phyloP scores from a whole-genome alignment of 176 grass and related monocot genomes.

The Musa acuminata region DNA sequence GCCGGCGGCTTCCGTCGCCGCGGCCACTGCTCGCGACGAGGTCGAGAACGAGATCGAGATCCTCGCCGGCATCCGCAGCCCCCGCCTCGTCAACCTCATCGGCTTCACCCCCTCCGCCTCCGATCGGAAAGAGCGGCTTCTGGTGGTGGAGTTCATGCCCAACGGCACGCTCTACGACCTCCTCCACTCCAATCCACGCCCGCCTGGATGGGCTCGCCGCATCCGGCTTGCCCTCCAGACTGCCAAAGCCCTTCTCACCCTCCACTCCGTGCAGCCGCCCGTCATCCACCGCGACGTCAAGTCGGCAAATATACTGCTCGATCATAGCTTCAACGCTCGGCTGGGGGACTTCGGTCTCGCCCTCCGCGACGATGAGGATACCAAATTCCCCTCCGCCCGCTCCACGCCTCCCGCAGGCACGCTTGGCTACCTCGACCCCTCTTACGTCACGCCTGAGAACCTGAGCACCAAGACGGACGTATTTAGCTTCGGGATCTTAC shows the following conservation, averaged over 20 bases:
- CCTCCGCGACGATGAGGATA: slow-evolving; percentile 27
- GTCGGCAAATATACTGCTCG: slow-evolving; percentile 67
- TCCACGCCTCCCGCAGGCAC: slow-evolving; percentile 67
- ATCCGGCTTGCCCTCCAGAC: slow-evolving; percentile 76
- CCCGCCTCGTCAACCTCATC: slow-evolving; percentile 85
- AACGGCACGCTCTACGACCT: slow-evolving; percentile 93
- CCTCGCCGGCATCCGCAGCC: slow-evolving; percentile 60
- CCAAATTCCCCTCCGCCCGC: slow-evolving; percentile 10
- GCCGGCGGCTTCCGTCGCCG: background rate
- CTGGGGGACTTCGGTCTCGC: slow-evolving; percentile 94
- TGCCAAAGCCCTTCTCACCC: slow-evolving; percentile 51
- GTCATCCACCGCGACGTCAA: slow-evolving; percentile 80
- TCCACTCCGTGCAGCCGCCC: slow-evolving; percentile 63
- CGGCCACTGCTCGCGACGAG: slow-evolving; percentile 31
- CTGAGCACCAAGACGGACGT: slow-evolving; percentile 99
- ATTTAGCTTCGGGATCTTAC: slow-evolving; percentile 98
- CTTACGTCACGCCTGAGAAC: slow-evolving; percentile 88
- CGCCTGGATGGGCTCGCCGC: slow-evolving; percentile 61
- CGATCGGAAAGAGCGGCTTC: slow-evolving; percentile 13
- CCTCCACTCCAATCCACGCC: slow-evolving; percentile 58
- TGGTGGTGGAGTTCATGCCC: slow-evolving; percentile 97
- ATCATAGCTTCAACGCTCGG: slow-evolving; percentile 67
- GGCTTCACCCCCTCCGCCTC: slow-evolving; percentile 47
- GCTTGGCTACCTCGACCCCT: slow-evolving; percentile 88
- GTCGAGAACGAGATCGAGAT: slow-evolving; percentile 96